Base-by-base conservation (phyloP, 176 grass and related monocot genomes). In the Calamus simplicifolius region DNA sequence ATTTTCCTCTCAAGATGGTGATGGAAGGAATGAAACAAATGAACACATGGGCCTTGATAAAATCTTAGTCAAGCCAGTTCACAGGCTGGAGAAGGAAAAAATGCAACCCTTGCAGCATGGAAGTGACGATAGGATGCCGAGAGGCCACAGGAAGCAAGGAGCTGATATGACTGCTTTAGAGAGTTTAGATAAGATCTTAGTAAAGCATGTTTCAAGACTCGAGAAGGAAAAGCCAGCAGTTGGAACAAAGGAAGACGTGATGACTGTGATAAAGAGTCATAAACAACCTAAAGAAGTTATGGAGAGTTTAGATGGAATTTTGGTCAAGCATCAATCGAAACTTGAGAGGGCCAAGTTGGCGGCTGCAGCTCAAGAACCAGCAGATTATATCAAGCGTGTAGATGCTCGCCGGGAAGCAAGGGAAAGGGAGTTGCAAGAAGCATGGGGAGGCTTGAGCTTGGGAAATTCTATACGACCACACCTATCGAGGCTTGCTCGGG, bases 401-500 rank as follows among this genome's bases (percentile, higher is more conserved):
- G 25, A 62, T 70, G 73, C 76, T 52, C 71, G 76, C 25, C 73
- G 73, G 62, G 83, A 76, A 80, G 87, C 78, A 27, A 73, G 84
- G 66, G 76, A 92, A 65, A 85, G 67, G 58, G 87, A 92, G 51
- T 56, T 98, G 80, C 68, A 85, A 13, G 76, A 88, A 60, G 69
- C 75, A 10, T 92, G 93, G 87, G 87, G 93, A 67, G 84, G 81
- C 23, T 57, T 88, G 55, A 81, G 87, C 50, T 79, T 92, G 16
- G 84, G 56, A 30, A 98, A 79, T 78, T 88, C 73, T 3, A 75
- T 98, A 66, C 77, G 69, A 51, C 87, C 84, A 21, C 84, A 72
- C 83, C 58, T 88, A 35, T 98, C 93, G 10, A 91, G 75, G 79
- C 85, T 97, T 15, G 84, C 88, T 65, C 71, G 25, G 51, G 93